phyloP scores from a whole-genome alignment of 1,139 yeast genomes.

The Kodamaea alishanica region DNA sequence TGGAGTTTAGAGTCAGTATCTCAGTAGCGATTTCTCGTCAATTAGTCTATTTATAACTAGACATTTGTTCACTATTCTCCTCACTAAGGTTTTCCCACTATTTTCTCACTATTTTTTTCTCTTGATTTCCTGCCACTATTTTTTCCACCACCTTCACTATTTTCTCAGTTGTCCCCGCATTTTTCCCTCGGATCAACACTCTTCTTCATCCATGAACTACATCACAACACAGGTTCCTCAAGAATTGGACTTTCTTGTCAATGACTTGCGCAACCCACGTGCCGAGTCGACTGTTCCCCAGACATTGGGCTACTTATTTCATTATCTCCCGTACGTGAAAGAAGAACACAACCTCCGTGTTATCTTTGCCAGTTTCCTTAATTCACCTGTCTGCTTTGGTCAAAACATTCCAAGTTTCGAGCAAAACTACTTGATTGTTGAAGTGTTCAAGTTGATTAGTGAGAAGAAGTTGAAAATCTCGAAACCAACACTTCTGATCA shows the following conservation, averaged over 20 bases:
- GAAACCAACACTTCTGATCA: conserved; percentile 56
- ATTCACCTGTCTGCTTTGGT: conserved; percentile 45
- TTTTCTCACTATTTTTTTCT: too few species aligned
- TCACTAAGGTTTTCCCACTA: too few species aligned
- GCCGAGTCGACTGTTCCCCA: conserved; percentile 31
- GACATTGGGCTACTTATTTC: conserved; percentile 51
- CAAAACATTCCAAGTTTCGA: conserved; percentile 33
- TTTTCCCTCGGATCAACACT: too few species aligned
- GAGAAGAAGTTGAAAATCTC: conserved; percentile 56
- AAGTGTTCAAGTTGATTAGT: conserved; percentile 46
- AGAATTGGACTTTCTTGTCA: conserved; percentile 47
- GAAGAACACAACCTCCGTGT: conserved; percentile 53
- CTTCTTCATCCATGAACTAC: not conserved
- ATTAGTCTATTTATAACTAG: too few species aligned
- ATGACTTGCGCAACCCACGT: conserved; percentile 42
- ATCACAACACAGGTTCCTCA: conserved; percentile 24
- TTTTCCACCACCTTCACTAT: too few species aligned
- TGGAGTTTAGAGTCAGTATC: too few species aligned
- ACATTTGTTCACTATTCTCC: too few species aligned
- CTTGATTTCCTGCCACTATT: too few species aligned
- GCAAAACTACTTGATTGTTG: conserved; percentile 39
- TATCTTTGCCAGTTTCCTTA: conserved; percentile 47
- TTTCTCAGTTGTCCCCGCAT: too few species aligned
- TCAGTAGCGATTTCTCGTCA: too few species aligned
- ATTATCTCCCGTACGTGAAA: conserved; percentile 61